phyloP scores from a whole-genome alignment of 2,329 filamentous ascomycete genomes.

The Onygena corvina region DNA sequence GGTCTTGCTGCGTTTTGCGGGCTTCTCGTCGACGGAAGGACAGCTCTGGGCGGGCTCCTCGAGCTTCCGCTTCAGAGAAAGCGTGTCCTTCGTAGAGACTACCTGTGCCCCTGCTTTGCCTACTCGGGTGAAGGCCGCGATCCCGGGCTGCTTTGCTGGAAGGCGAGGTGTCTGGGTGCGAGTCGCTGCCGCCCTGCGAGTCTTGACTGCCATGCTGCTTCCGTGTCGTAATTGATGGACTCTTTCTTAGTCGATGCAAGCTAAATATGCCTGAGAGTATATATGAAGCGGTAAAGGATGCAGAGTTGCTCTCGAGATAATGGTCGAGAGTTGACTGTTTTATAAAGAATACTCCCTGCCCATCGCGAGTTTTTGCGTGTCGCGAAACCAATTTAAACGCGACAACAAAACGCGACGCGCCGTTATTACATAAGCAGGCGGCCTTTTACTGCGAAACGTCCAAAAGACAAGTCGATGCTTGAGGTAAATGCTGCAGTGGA shows the following conservation, averaged over 20 bases:
- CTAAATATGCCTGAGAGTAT: not conserved
- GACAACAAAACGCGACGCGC: not conserved
- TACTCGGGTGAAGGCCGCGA: slow-evolving; percentile 35
- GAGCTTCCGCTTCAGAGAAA: slow-evolving; percentile 32
- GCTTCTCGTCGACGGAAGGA: not conserved
- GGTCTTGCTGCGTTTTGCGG: not conserved
- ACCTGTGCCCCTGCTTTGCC: slow-evolving; percentile 30
- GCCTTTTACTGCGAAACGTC: too few species aligned
- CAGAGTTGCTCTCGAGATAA: not conserved
- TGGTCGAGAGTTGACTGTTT: not conserved
- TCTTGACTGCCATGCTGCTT: slow-evolving; percentile 9
- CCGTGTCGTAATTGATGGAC: not conserved
- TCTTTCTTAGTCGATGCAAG: not conserved
- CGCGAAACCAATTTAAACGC: slow-evolving; percentile 3
- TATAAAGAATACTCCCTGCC: not conserved
- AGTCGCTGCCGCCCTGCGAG: slow-evolving; percentile 3
- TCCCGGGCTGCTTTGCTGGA: slow-evolving; percentile 29
- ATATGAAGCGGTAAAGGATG: not conserved
- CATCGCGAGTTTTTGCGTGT: not conserved
- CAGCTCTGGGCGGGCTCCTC: slow-evolving; percentile 13
- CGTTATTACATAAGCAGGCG: not conserved
- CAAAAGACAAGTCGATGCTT: too few species aligned
- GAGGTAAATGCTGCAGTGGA: too few species aligned
- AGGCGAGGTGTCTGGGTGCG: slow-evolving; percentile 19
- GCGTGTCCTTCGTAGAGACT: slow-evolving; percentile 20